Base-by-base conservation (phyloP, 2,329 filamentous ascomycete genomes). In the Calonectria pseudoturangicola region DNA sequence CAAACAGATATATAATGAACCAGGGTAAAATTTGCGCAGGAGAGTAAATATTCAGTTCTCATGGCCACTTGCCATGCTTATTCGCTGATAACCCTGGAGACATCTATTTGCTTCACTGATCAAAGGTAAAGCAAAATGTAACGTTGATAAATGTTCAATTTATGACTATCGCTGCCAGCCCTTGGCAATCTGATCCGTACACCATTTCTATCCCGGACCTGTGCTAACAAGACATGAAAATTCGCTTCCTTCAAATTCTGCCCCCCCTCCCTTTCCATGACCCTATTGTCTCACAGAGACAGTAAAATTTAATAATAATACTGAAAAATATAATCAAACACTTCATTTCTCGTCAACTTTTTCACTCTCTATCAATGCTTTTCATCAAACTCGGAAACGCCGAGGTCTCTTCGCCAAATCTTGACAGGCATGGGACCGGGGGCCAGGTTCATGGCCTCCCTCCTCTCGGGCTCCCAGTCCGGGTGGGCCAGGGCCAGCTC, bases 401-500 rank as follows among this genome's bases (percentile, higher is more conserved):
- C 68, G 25, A 79, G 41, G n/a, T 74, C 72, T 18, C 78, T 66
- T 7, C 72, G 68, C 77, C 78, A 79, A 3, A 79, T 63, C n/a
- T 79, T 79, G 25, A 79, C 47, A 1, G 78, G 74, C 78, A 79
- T 79, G 6, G 70, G 64, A 0, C 78, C 73, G 2, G 75, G 70
- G 2, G 73, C 58, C 45, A 77, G 69, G 33, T 78, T 79, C 73
- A 79, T 77, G 6, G 77, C 68, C 60, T 80, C 78, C 28, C 70
- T 64, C 30, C 74, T 73, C 47, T 77, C 69, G 3, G 73, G 70
- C 41, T 77, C 73, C 68, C 73, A 80, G 27, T 73, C 72, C 2
- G 72, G 63, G 28, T 73, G 58, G 4, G 77, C 72, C n/a, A 81
- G 51, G 2, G 75, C 76, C 80, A 87, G 85, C 21, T 87, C 83